Conservation (phyloP, 2,329 filamentous ascomycete species). For the Scortechinia acanthostroma region DNA sequence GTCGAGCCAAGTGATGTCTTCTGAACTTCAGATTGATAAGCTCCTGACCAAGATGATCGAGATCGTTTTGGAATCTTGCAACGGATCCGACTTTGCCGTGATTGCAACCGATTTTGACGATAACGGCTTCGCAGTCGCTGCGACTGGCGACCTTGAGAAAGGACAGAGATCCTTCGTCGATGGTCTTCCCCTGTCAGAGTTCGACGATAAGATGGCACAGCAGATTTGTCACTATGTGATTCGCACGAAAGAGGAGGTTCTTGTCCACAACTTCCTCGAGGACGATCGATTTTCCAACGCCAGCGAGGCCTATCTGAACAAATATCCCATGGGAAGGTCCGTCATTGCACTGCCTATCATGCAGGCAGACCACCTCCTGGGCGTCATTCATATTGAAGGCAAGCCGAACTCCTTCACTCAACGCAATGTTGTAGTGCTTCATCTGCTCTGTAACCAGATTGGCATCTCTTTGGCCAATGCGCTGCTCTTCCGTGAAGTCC, state of each 20-base stretch:
- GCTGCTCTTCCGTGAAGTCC: conserved; percentile 50
- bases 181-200: conserved; percentile 45
- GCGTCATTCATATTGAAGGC: conserved; percentile 53
- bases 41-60: conserved; percentile 56
- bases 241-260: conserved; percentile 55
- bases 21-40: conserved; percentile 55
- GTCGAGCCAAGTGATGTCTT: conserved; percentile 58
- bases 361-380: conserved; percentile 49
- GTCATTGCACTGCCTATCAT: conserved; percentile 57
- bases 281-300: conserved; percentile 61
- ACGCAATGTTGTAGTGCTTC: conserved; percentile 38
- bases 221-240: conserved; percentile 56
- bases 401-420: conserved; percentile 59
- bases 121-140: conserved; percentile 50
- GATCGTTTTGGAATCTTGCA: conserved; percentile 57
- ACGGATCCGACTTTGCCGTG: conserved; percentile 48
- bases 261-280: conserved; percentile 54
- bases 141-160: conserved; percentile 46
- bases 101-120: conserved; percentile 53
- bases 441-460: conserved; percentile 56
- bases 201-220: conserved; percentile 47
- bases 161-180: conserved; percentile 42
- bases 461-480: conserved; percentile 59
- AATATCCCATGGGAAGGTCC: conserved; percentile 46
- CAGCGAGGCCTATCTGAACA: conserved; percentile 41